These are phyloP conservation scores for Aspergillus sp. DNA, from an alignment of 2,329 filamentous ascomycete genomes.

Conservation along the genomic window DNA sequence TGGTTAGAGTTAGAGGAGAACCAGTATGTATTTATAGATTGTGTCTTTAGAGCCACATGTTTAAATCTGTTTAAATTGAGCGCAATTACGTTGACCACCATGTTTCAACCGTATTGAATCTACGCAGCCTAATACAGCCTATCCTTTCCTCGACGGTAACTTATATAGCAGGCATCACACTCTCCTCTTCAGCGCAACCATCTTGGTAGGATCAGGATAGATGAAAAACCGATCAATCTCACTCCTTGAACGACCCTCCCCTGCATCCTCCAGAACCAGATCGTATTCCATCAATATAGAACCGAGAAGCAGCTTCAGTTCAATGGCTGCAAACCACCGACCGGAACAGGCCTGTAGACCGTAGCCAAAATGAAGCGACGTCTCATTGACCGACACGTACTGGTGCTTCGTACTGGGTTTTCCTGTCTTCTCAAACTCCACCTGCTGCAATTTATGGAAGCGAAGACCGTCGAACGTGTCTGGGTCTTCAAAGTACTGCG, in stretches of 20 bases:
- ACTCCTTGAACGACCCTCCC: neutral
- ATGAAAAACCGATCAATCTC: too few species aligned
- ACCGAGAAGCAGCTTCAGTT: conserved; percentile 22
- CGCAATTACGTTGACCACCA: too few species aligned
- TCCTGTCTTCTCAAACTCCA: neutral
- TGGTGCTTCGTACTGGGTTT: conserved; percentile 35
- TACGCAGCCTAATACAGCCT: too few species aligned
- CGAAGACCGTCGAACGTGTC: conserved; percentile 47
- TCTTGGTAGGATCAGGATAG: too few species aligned
- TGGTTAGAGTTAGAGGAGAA: neutral
- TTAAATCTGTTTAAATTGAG: too few species aligned
- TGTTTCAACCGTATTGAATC: too few species aligned
- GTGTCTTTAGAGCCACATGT: too few species aligned
- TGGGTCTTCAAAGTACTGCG: conserved; percentile 35
- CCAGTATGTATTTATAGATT: too few species aligned
- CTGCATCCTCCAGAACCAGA: neutral
- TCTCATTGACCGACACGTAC: conserved; percentile 51
- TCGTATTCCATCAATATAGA: conserved; percentile 24
- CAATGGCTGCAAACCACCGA: conserved; percentile 22
- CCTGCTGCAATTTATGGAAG: conserved; percentile 42
- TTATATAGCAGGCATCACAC: too few species aligned
- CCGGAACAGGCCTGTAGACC: conserved; percentile 45
- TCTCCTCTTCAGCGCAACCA: too few species aligned
- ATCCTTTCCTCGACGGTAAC: too few species aligned
- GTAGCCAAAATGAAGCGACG: conserved; percentile 53